Conservation (phyloP, 257 asterid genomes). For the Solanum gandarillasii region DNA sequence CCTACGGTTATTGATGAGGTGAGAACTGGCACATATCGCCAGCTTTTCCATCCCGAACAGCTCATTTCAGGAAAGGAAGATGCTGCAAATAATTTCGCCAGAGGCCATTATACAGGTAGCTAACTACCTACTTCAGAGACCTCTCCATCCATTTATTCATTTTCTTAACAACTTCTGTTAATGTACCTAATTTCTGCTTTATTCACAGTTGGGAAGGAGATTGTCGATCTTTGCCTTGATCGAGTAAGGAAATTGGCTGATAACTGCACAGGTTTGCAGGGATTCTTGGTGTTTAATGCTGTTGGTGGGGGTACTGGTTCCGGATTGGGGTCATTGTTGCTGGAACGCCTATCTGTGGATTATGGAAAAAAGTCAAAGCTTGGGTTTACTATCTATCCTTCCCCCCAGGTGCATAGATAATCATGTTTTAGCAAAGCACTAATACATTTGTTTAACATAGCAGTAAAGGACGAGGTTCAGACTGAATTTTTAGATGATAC, state of each 20-base stretch:
- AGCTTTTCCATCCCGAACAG: constrained; percentile 93
- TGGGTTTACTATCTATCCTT: constrained; percentile 85
- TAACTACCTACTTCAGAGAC: not conserved
- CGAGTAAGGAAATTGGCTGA: constrained; percentile 88
- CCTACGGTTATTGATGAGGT: constrained; percentile 92
- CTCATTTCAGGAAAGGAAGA: constrained; percentile 94
- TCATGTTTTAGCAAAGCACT: not conserved
- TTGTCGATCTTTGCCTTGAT: constrained; percentile 76
- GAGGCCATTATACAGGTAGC: constrained; percentile 85
- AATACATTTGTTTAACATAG: not conserved
- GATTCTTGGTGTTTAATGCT: constrained; percentile 77
- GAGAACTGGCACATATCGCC: constrained; percentile 70
- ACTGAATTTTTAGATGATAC: not conserved
- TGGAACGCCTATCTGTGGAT: constrained; percentile 80
- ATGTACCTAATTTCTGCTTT: not conserved
- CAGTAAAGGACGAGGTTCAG: not conserved
- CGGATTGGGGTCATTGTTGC: constrained; percentile 74
- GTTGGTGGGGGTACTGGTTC: constrained; percentile 97
- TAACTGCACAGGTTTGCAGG: constrained; percentile 91
- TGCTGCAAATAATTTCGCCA: constrained; percentile 86
- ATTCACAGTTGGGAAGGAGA: constrained; percentile 72
- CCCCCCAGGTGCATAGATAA: constrained; percentile 55
- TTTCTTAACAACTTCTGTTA: not conserved
- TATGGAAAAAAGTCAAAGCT: constrained; percentile 91
- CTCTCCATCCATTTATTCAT: not conserved